Evolutionary conservation across 2,329 filamentous ascomycete species (phyloP), one percentile per base, ranked within the genome.

Genomic region (Aureobasidium uvarum): DNA sequence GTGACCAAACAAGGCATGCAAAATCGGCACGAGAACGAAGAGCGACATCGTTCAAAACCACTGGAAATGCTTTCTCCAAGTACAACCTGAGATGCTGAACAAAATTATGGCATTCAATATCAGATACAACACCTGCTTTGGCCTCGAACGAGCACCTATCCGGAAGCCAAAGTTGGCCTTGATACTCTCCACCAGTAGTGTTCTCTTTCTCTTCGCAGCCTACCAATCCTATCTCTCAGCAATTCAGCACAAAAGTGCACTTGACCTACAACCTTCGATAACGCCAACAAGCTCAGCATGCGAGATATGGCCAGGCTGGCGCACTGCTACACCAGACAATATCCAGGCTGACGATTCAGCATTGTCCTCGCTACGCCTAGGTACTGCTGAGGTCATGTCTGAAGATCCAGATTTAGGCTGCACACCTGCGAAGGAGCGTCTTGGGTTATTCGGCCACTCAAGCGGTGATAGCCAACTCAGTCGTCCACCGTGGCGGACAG

Each of bases 231-330:
- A 38, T 25, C 14, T n/a, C 23, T 54, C 33, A 13, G 20, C 31
- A 23, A 2, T 16, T 16, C 51, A 54, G 5, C 33, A 23, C 31
- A 7, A 16, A 1, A 8, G 1, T 23, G 20, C n/a, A 16, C 1
- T 33, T 38, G 31, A 13, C 6, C 4, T 28, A 2, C 11, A 18
- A 11, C 14, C 0, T 25, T 6, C 20, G 14, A 31, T 5, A n/a
- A 4, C 18, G 0, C 5, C 36, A 18, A 36, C 16, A n/a, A n/a
- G 7, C 8, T 18, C 38, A 31, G 54, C 38, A 14, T 56, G 54
- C 11, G 38, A 56, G 16, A 56, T 43, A 31, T 56, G 54, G 54
- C 54, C 54, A 41, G 54, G 54, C 8, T 56, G 54, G 38, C 54
- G 54, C 2, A 18, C 38, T 8, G 6, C n/a, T 41, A 16, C 11